A percentile compares a stretch with the other conserved stretches of the same genome.
Conservation (phyloP, 768 basidiomycete genomes). For the Kwoniella sp. region DNA sequence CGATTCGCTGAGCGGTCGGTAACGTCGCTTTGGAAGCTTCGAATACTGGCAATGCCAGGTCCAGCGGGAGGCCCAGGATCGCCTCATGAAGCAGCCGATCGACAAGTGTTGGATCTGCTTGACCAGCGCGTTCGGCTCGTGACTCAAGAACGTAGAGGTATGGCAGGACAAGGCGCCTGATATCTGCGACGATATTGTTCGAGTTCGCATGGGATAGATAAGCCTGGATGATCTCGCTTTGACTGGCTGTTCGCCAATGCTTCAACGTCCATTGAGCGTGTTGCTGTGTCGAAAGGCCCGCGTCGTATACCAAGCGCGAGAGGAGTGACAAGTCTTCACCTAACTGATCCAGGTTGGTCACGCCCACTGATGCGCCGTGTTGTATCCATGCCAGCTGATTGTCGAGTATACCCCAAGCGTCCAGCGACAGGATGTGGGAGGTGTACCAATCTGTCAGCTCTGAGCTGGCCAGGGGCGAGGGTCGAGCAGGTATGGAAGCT, state of each 20-base stretch:
- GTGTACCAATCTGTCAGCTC: slow-evolving; percentile 73
- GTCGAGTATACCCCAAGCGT: slow-evolving; percentile 72
- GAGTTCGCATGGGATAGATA: slow-evolving; percentile 72
- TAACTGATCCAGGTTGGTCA: slow-evolving; percentile 72
- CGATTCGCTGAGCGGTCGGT: slow-evolving; percentile 63
- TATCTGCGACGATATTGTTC: slow-evolving; percentile 62
- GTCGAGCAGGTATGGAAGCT: slow-evolving; percentile 3
- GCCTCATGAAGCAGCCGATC: slow-evolving; percentile 67
- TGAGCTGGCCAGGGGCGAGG: slow-evolving; percentile 53
- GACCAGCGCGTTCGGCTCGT: slow-evolving; percentile 72
- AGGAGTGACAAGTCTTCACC: slow-evolving; percentile 90
- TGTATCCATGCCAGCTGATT: slow-evolving; percentile 73
- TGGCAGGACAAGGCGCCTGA: slow-evolving; percentile 75
- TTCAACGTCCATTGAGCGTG: slow-evolving; percentile 68
- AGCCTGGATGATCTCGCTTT: slow-evolving; percentile 63
- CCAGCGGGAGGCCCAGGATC: slow-evolving; percentile 64
- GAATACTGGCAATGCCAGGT: slow-evolving; percentile 69
- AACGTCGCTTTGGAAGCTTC: slow-evolving; percentile 89
- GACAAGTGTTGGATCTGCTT: slow-evolving; percentile 64
- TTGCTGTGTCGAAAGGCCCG: slow-evolving; percentile 38
- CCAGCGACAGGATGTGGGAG: slow-evolving; percentile 60
- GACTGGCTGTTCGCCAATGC: slow-evolving; percentile 67
- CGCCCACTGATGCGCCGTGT: slow-evolving; percentile 74
- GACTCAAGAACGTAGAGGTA: slow-evolving; percentile 90
- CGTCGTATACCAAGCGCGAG: slow-evolving; percentile 79